Evolutionary conservation across 768 basidiomycete genomes (phyloP).

Genomic region (Albatrellus ellisii): DNA sequence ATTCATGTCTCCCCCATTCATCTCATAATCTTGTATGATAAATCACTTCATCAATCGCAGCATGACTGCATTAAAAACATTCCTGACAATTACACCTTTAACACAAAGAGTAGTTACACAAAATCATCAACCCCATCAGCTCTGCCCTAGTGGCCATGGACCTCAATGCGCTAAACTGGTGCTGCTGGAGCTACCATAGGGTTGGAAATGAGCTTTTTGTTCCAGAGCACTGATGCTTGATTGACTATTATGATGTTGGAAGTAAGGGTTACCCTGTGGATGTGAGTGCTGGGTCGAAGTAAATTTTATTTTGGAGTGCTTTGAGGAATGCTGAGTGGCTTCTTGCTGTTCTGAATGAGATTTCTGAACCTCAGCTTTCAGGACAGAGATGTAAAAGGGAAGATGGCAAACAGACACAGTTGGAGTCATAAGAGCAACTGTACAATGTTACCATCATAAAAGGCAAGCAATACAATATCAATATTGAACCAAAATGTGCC

Average conservation of each 20-base stretch:
- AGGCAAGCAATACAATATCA: background rate
- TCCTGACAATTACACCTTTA: too few species aligned
- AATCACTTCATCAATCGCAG: too few species aligned
- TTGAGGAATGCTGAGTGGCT: conserved; percentile 19
- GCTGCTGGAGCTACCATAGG: too few species aligned
- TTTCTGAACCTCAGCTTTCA: conserved; percentile 28
- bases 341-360: conserved; percentile 27
- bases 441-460: background rate
- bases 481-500: background rate
- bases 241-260: conserved; percentile 7
- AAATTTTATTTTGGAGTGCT: conserved; percentile 31
- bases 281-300: conserved; percentile 16
- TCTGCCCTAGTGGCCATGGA: too few species aligned
- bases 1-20: too few species aligned
- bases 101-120: too few species aligned
- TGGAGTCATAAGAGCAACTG: background rate
- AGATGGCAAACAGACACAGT: background rate
- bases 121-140: too few species aligned
- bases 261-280: conserved; percentile 8
- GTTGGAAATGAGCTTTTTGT: conserved; percentile 8
- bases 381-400: background rate
- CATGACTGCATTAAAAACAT: too few species aligned
- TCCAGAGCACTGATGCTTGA: too few species aligned
- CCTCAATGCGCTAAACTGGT: too few species aligned
- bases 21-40: too few species aligned